Evolutionary conservation across 805 yeast genomes (phyloP), one percentile per base, ranked within the genome.

Genomic region (Metschnikowia matae): DNA sequence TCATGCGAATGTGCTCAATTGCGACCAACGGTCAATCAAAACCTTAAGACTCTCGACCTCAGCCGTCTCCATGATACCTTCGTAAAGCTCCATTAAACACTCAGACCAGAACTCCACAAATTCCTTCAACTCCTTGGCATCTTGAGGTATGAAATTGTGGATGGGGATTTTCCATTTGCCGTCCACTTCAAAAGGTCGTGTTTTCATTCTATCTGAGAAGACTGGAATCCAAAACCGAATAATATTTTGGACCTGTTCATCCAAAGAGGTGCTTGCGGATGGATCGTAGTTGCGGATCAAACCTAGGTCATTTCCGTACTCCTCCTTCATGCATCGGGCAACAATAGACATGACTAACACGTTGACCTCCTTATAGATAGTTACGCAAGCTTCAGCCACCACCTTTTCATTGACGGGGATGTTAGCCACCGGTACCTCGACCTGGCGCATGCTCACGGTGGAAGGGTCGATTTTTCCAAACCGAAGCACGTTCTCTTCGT

Each of bases 271-370:
- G 1, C 79, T 54, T 2, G 59, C 34, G 14, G 64, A 55, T 10
- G 70, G 67, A 20, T 75, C 65, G 59, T 82, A 85, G 0, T 76
- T 82, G 29, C 60, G 55, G 3, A 83, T 53, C 35, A 82, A 60
- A 2, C 70, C 78, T 13, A 81, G 51, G 42, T 84, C 88, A 3
- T 77, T 81, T 0, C 80, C 89, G 60, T 78, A 87, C 40, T 74
- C 81, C 3, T 67, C 60, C n/a, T 59, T 61, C 79, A 87, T 75
- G 13, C 79, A 77, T 44, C 62, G 63, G 43, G 79, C 82, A 2
- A 84, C 68, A 0, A 81, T 78, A 1, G 78, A 76, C 13, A 70
- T 54, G 0, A 73, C 68, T 0, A 82, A 48, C 2, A 60, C 58
- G 44, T 64, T 70, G 0, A 78, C 63, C 55, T 83, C 85, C 0